These are phyloP conservation scores for Chlorokybus atmophyticus DNA, from an alignment of 139 green algal genomes.

Conservation along the genomic window DNA sequence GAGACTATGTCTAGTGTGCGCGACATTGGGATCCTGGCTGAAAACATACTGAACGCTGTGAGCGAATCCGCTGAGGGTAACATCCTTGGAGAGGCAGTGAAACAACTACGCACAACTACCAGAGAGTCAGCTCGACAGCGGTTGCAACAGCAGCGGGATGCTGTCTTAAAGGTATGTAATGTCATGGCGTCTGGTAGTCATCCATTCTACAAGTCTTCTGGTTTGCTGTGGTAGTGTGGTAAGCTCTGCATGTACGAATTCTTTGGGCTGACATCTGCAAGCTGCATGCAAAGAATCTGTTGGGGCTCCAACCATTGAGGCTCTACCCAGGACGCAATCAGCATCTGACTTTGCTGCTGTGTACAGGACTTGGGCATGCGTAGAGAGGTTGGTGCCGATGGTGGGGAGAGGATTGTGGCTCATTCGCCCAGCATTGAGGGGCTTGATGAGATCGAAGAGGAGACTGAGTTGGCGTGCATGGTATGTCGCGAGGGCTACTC, in stretches of 20 bases:
- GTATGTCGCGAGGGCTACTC: constrained; percentile 46
- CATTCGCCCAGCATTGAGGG: constrained; percentile 8
- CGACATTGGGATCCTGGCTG: constrained; percentile 31
- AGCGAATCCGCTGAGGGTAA: neutral
- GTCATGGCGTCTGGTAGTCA: too few species aligned
- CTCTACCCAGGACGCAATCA: neutral
- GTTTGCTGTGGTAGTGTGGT: too few species aligned
- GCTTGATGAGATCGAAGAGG: constrained; percentile 24
- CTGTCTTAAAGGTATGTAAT: constrained; percentile 21
- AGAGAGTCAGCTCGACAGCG: neutral
- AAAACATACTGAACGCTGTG: constrained; percentile 39
- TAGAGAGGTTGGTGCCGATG: neutral
- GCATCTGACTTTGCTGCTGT: too few species aligned
- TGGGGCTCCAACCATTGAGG: too few species aligned
- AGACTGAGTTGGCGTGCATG: constrained; percentile 31
- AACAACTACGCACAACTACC: constrained; percentile 1
- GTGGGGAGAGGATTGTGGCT: constrained; percentile 4
- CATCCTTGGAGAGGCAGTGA: neutral
- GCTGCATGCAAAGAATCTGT: too few species aligned
- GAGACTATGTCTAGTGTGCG: constrained; percentile 29
- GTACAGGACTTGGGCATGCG: constrained; percentile 25
- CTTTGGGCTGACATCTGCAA: too few species aligned
- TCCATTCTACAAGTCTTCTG: too few species aligned
- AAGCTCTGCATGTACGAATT: too few species aligned
- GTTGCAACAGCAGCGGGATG: constrained; percentile 8